A percentile compares a stretch with the other conserved stretches of the same genome.
These are phyloP conservation scores for Penicillium nordicum DNA, from an alignment of 2,329 filamentous ascomycete species.

Conservation along the genomic window DNA sequence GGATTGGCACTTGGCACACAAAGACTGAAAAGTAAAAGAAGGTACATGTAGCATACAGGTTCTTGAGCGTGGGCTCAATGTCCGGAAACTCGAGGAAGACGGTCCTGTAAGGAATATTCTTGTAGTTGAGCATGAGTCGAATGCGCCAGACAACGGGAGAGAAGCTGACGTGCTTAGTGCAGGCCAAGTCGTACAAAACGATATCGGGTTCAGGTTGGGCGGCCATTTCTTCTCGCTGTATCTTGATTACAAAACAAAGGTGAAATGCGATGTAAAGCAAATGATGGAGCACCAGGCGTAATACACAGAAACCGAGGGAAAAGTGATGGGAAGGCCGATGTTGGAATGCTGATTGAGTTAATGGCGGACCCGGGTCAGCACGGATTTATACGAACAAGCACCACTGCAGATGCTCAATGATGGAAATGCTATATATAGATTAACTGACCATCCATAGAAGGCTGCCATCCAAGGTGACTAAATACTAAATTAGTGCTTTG, in stretches of 20 bases:
- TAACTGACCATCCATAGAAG: too few species aligned
- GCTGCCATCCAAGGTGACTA: too few species aligned
- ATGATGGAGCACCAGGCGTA: not conserved
- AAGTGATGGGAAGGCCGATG: not conserved
- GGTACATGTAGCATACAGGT: slow-evolving; percentile 31
- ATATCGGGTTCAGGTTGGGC: slow-evolving; percentile 30
- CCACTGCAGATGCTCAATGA: not conserved
- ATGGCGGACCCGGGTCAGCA: not conserved
- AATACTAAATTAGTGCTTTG: too few species aligned
- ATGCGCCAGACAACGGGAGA: slow-evolving; percentile 45
- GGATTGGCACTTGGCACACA: not conserved
- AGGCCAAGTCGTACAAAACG: slow-evolving; percentile 43
- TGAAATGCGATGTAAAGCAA: not conserved
- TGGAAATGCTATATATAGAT: not conserved
- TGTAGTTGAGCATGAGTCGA: slow-evolving; percentile 47
- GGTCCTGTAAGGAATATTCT: slow-evolving; percentile 41
- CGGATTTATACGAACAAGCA: not conserved
- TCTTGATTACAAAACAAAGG: too few species aligned
- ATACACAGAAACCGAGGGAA: not conserved
- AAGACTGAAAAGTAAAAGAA: not conserved
- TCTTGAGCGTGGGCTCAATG: slow-evolving; percentile 43
- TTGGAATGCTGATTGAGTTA: not conserved
- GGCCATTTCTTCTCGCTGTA: not conserved
- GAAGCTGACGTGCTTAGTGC: slow-evolving; percentile 42
- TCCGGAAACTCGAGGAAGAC: slow-evolving; percentile 45